These are phyloP conservation scores for Apiospora phragmitis DNA, from an alignment of 2,329 filamentous ascomycete genomes.

Conservation along the genomic window DNA sequence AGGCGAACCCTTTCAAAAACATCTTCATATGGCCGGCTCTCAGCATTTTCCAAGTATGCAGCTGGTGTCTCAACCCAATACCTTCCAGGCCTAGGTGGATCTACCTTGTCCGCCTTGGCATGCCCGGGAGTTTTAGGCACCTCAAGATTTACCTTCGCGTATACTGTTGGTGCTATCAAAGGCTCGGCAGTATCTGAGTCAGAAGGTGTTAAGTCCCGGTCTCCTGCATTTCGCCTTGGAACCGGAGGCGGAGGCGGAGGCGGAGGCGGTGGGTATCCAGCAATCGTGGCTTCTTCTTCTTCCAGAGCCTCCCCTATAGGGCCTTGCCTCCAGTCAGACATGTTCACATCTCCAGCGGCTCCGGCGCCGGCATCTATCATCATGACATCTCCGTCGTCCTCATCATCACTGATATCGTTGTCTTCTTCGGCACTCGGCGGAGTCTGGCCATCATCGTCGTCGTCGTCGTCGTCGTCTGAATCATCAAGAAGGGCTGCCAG, in stretches of 20 bases:
- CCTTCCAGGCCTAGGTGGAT: constrained; percentile 64
- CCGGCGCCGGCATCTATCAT: constrained; percentile 52
- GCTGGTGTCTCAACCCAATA: constrained; percentile 87
- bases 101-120: constrained; percentile 39
- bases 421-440: constrained; percentile 54
- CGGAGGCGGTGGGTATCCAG: constrained; percentile 69
- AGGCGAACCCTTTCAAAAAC: constrained; percentile 85
- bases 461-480: constrained; percentile 38
- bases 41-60: constrained; percentile 63
- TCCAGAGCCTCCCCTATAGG: constrained; percentile 68
- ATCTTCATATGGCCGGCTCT: constrained; percentile 75
- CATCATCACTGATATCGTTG: constrained; percentile 71
- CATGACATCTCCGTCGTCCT: constrained; percentile 55
- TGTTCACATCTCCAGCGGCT: constrained; percentile 39
- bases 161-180: constrained; percentile 61
- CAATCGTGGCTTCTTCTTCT: constrained; percentile 74
- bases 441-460: constrained; percentile 42
- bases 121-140: constrained; percentile 80
- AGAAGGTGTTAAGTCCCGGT: constrained; percentile 66
- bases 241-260: constrained; percentile 60
- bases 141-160: constrained; percentile 65
- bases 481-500: constrained; percentile 15
- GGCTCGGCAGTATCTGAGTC: constrained; percentile 73
- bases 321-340: constrained; percentile 47
- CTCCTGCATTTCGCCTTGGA: constrained; percentile 45